phyloP scores from a whole-genome alignment of 164 flowering plant species.

The Echeveria elegans region DNA sequence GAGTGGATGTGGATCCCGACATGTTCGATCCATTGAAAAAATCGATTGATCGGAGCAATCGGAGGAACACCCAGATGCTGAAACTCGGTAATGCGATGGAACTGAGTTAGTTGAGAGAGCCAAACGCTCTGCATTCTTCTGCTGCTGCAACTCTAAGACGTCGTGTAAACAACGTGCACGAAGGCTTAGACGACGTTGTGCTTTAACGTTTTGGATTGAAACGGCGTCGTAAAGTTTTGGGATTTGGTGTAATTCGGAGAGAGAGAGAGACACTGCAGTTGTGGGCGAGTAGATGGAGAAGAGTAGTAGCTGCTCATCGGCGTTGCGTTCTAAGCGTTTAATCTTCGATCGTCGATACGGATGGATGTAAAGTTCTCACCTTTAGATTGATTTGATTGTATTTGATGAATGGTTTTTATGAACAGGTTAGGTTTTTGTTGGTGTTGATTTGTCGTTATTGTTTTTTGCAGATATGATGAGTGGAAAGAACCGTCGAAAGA shows the following conservation, averaged over 20 bases:
- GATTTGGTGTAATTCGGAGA: too few relatives aligned
- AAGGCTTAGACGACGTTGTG: background rate
- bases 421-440: background rate
- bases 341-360: constrained; percentile 7
- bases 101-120: too few relatives aligned
- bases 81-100: too few relatives aligned
- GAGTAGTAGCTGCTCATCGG: background rate
- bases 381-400: background rate
- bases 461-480: constrained; percentile 1
- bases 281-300: background rate
- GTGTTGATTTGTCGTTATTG: too few relatives aligned
- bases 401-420: background rate
- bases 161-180: background rate
- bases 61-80: too few relatives aligned
- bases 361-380: background rate
- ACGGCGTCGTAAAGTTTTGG: background rate
- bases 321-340: background rate
- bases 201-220: background rate
- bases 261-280: background rate
- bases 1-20: background rate
- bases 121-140: too few relatives aligned
- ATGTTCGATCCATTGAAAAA: too few relatives aligned
- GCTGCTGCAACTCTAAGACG: background rate
- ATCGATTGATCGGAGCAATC: too few relatives aligned
- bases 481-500: constrained; percentile 7